Evolutionary conservation across 257 asterid genomes (phyloP).

Genomic region (Paraleonurus japonicus): DNA sequence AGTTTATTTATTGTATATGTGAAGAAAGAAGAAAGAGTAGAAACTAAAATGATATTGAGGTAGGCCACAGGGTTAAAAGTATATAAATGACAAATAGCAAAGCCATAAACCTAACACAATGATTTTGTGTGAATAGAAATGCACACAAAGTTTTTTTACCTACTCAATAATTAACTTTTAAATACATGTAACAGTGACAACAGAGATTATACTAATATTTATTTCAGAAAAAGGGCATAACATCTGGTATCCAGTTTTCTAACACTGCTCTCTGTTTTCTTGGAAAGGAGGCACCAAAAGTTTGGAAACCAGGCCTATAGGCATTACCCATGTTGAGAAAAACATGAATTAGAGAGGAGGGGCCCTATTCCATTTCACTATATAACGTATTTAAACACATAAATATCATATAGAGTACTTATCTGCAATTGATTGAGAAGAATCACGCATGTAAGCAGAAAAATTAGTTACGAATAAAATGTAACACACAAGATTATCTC

Average conservation of each 20-base stretch:
- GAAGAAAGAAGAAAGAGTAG: not conserved
- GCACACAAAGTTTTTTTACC: conserved; percentile 14
- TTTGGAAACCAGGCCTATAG: not conserved
- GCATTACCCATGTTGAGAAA: conserved; percentile 3
- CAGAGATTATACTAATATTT: conserved; percentile 26
- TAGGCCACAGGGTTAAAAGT: not conserved
- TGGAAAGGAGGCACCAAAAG: conserved; percentile 36
- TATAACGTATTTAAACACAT: too few species aligned
- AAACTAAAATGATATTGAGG: not conserved
- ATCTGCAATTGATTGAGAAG: too few species aligned
- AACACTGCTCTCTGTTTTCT: conserved; percentile 39
- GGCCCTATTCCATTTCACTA: not conserved
- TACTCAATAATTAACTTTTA: conserved; percentile 10
- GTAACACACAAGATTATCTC: not conserved
- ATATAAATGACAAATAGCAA: conserved; percentile 31
- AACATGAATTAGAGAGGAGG: not conserved
- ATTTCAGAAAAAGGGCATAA: conserved; percentile 35
- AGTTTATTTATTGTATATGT: too few species aligned
- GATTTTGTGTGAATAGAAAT: conserved; percentile 25
- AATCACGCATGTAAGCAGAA: too few species aligned
- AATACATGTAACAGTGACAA: conserved; percentile 28
- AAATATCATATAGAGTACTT: not conserved
- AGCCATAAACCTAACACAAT: conserved; percentile 16
- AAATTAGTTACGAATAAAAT: too few species aligned
- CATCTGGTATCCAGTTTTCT: conserved; percentile 26